These are phyloP conservation scores for Kodamaea laetipori DNA, from an alignment of 805 yeast species.

Conservation along the genomic window DNA sequence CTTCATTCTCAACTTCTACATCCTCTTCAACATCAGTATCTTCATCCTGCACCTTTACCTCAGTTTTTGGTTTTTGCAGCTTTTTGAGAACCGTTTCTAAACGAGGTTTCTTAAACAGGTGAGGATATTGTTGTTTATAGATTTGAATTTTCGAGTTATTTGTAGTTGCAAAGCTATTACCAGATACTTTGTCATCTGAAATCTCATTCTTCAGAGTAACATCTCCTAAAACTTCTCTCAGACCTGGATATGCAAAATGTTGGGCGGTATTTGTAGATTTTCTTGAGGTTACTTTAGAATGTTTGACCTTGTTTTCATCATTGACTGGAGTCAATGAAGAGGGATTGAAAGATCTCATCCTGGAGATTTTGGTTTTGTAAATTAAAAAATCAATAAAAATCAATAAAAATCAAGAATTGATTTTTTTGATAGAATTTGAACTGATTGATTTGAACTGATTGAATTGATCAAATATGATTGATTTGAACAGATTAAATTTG, in stretches of 20 bases:
- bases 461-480: no score
- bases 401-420: no score
- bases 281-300: neutral
- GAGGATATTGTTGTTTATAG: constrained; percentile 19
- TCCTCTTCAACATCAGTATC: constrained; percentile 19
- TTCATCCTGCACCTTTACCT: constrained; percentile 16
- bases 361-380: no score
- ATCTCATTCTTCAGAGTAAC: constrained; percentile 20
- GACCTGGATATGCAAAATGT: constrained; percentile 12
- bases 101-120: constrained; percentile 26
- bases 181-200: neutral
- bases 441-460: no score
- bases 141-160: constrained; percentile 19
- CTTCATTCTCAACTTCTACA: constrained; percentile 6
- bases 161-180: neutral
- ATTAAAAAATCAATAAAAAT: no score
- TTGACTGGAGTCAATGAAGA: constrained; percentile 1
- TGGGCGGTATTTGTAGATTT: constrained; percentile 5
- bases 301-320: constrained; percentile 14
- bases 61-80: constrained; percentile 7
- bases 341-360: constrained; percentile 13
- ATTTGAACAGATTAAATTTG: no score
- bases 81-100: constrained; percentile 10
- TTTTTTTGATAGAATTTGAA: no score
- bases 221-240: constrained; percentile 34